Base-by-base conservation (phyloP, 768 basidiomycete genomes). In the Leccinellum luteum region DNA sequence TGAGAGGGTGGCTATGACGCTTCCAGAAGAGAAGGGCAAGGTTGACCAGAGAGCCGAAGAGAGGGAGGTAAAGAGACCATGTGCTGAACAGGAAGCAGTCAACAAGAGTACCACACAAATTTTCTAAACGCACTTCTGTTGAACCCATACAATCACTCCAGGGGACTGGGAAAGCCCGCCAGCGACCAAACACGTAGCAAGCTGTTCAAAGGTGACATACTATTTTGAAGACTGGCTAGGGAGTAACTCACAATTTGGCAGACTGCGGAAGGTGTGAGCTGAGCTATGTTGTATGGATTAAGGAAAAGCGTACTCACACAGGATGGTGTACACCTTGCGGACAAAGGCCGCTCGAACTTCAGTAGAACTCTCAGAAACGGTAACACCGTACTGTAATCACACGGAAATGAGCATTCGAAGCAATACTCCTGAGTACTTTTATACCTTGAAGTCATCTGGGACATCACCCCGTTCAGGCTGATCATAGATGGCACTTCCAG, bases 381-480 rank as follows among this genome's bases (percentile, higher is more conserved):
- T 85, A 2, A 87, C 85, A 2, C 92, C 92, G 66, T 93, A 93
- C 90, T 92, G 57, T 30, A 17, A 53, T 60, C 52, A 47, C 47
- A 55, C 8, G 19, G 14, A 30, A 25, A 50, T 62, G 48, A 67
- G 57, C 31, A 30, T n/a, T 21, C 14, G 15, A 41, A 15, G 52
- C 32, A 19, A 51, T 48, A 45, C 10, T 53, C 30, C 3, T 12
- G 15, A 14, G 32, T 30, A n/a, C 30, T 47, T 32, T 66, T 75
- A 23, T 58, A 91, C 91, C 83, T 95, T 93, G 84, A 97, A 97
- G 72, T 97, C 95, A 66, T 96, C 94, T 0, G 92, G 92, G 48
- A 94, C 66, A 62, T 94, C 92, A 48, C 82, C 90, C 32, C 75
- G 76, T 27, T 74, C 78, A 6, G 92, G 86, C 63, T 94, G 90